Conservation (phyloP, 73 alveolate genomes). For the Blepharisma stoltei region DNA sequence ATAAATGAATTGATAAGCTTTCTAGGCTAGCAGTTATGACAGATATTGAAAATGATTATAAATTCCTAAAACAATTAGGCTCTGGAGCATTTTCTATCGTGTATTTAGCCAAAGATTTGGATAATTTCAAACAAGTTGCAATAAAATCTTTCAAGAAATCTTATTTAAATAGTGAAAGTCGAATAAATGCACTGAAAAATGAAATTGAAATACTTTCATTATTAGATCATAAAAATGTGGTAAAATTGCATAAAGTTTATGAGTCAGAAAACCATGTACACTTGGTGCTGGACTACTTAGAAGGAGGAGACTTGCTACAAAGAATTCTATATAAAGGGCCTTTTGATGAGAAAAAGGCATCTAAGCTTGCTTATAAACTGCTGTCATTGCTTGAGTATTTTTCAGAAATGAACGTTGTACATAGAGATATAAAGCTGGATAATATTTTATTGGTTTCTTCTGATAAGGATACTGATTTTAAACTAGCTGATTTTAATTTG, state of each 20-base stretch:
- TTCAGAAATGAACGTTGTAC: constrained; percentile 49
- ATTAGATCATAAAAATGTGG: constrained; percentile 62
- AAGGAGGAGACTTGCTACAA: constrained; percentile 75
- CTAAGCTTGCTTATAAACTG: constrained; percentile 46
- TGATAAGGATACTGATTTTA: too few species aligned
- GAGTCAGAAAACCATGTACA: constrained; percentile 52
- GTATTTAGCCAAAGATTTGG: too few species aligned
- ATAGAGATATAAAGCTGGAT: constrained; percentile 75
- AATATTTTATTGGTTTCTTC: constrained; percentile 42
- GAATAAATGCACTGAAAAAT: constrained; percentile 23
- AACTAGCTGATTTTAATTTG: too few species aligned
- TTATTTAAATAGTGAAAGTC: too few species aligned
- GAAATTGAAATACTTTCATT: constrained; percentile 54
- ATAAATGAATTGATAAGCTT: too few species aligned
- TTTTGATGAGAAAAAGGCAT: constrained; percentile 58
- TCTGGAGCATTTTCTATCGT: too few species aligned
- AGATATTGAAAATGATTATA: too few species aligned
- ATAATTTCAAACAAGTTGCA: too few species aligned
- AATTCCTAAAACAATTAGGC: too few species aligned
- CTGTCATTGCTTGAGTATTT: constrained; percentile 50
- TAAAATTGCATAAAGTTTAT: constrained; percentile 63
- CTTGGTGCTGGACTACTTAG: constrained; percentile 57
- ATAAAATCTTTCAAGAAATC: too few species aligned
- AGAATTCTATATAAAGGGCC: constrained; percentile 48
- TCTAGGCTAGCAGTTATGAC: too few species aligned